A percentile compares a stretch with the other conserved stretches of the same genome.
These are phyloP conservation scores for Amylostereum areolatum DNA, from an alignment of 1,284 basidiomycete genomes.

Conservation along the genomic window DNA sequence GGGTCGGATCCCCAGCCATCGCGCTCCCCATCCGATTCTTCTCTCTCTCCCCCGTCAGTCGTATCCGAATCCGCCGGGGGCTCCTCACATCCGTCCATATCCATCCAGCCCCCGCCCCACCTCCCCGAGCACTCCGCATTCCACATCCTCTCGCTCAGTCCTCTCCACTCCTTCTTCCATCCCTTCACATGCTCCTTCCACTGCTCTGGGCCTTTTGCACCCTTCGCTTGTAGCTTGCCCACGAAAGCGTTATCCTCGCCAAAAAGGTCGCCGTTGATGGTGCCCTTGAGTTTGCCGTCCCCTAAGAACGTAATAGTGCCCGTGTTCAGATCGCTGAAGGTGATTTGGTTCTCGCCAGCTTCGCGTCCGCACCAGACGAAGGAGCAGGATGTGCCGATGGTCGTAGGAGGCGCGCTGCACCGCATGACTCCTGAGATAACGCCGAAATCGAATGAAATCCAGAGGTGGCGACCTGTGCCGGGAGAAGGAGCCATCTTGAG, in stretches of 20 bases:
- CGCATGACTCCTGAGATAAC: not conserved
- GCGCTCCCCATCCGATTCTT: not conserved
- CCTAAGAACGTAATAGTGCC: not conserved
- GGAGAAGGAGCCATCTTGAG: not conserved
- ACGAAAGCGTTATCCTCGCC: not conserved
- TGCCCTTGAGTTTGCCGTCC: not conserved
- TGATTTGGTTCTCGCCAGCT: not conserved
- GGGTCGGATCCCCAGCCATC: too few relatives aligned
- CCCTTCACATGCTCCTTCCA: not conserved
- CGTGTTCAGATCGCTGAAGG: not conserved
- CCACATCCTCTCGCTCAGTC: not conserved
- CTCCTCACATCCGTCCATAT: not conserved
- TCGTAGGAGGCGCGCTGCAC: not conserved
- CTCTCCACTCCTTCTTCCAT: not conserved
- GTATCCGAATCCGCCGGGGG: constrained; percentile 1
- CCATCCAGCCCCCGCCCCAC: not conserved
- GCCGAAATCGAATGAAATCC: not conserved
- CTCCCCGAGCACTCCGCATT: not conserved
- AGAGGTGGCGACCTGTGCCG: not conserved
- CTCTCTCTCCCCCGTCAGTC: not conserved
- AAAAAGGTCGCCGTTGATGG: not conserved
- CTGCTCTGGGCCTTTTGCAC: too few relatives aligned
- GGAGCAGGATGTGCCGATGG: not conserved
- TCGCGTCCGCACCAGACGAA: not conserved
- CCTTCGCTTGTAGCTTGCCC: too few relatives aligned